Percentiles rank a stretch among this genome's conserved stretches.
phyloP scores from a whole-genome alignment of 169 alveolate genomes.

The Cryptosporidium sp. region DNA sequence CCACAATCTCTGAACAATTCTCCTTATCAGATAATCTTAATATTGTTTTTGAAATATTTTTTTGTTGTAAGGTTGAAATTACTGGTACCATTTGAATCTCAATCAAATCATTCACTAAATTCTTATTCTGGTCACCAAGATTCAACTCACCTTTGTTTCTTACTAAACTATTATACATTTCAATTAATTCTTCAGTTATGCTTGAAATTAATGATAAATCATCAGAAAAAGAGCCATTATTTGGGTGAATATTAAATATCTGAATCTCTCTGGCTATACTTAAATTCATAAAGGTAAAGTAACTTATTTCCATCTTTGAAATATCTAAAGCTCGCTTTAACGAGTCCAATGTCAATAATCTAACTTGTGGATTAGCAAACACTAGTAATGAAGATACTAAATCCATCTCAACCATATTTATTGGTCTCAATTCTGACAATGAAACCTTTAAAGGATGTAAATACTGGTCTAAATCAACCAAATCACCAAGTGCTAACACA shows the following conservation, averaged over 20 bases:
- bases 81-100: conserved; percentile 22
- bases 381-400: conserved; percentile 45
- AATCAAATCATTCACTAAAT: conserved; percentile 3
- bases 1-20: neutral
- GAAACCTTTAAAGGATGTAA: conserved; percentile 13
- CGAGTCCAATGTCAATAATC: conserved; percentile 9
- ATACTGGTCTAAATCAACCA: conserved; percentile 18
- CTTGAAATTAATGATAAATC: conserved; percentile 6
- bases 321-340: neutral
- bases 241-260: neutral
- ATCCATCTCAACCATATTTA: conserved; percentile 19
- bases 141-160: neutral
- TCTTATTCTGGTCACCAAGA: neutral
- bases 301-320: conserved; percentile 4
- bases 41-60: conserved; percentile 26
- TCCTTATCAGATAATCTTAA: neutral
- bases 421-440: neutral
- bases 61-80: conserved; percentile 9
- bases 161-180: neutral
- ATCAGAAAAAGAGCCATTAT: neutral
- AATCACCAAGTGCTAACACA: conserved; percentile 49
- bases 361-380: conserved; percentile 32
- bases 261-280: conserved; percentile 27
- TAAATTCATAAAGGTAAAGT: conserved; percentile 16
- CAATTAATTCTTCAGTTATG: neutral